phyloP scores from a whole-genome alignment of 2,329 filamentous ascomycete species.

The Colletotrichum sp. region DNA sequence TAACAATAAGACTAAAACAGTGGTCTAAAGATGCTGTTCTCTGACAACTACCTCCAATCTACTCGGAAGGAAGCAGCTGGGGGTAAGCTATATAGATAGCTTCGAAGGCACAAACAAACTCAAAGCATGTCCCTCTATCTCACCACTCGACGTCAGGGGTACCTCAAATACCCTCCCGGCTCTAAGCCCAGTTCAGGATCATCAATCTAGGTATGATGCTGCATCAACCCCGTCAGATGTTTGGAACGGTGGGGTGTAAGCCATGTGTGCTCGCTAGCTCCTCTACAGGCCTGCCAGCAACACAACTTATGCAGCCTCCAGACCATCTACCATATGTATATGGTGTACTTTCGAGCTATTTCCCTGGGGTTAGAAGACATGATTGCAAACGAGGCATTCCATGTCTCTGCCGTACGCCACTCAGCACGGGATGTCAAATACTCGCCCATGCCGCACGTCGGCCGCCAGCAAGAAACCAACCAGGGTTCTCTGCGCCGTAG shows the following conservation, averaged over 20 bases:
- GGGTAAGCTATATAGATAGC: neutral
- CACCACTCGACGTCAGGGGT: neutral
- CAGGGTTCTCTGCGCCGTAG: neutral
- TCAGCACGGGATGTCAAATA: neutral
- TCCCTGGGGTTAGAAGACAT: neutral
- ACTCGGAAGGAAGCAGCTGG: neutral
- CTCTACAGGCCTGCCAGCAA: neutral
- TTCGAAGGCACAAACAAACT: neutral
- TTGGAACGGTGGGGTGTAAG: neutral
- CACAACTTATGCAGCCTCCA: neutral
- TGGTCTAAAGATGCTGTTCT: neutral
- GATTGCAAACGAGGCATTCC: neutral
- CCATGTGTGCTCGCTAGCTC: neutral
- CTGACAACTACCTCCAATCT: accelerated
- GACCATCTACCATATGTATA: neutral
- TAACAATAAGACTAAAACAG: neutral
- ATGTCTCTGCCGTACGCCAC: neutral
- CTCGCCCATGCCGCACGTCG: neutral
- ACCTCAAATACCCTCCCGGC: neutral
- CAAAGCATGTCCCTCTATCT: neutral
- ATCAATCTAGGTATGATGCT: neutral
- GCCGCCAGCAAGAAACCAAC: neutral
- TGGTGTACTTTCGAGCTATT: neutral
- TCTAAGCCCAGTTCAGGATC: neutral
- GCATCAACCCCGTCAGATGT: neutral